phyloP scores from a whole-genome alignment of 306 rosid species.

The Castanea sativa region DNA sequence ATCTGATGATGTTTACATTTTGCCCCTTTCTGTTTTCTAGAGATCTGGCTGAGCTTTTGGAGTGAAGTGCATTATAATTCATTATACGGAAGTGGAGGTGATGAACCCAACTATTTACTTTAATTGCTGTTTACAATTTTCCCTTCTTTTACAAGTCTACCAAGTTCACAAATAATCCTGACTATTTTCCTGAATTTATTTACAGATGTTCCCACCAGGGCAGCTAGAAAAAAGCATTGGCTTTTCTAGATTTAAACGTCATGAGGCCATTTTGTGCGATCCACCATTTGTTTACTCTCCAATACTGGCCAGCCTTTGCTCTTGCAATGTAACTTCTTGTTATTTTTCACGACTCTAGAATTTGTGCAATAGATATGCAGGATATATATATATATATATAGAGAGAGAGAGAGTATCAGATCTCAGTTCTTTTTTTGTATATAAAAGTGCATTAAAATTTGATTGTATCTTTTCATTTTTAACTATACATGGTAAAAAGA shows the following conservation, averaged over 20 bases:
- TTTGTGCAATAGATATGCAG: too few relatives aligned
- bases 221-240: conserved; percentile 75
- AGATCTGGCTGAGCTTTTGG: conserved; percentile 99
- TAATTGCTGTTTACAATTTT: not conserved
- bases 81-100: conserved; percentile 72
- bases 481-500: not conserved
- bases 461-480: not conserved
- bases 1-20: not conserved
- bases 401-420: too few relatives aligned
- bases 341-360: not conserved
- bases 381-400: too few relatives aligned
- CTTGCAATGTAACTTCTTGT: not conserved
- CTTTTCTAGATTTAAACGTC: conserved; percentile 57
- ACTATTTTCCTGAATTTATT: conserved; percentile 9
- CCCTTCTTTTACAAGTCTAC: not conserved
- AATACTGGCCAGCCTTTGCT: not conserved
- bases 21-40: conserved; percentile 29
- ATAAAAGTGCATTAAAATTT: not conserved
- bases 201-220: conserved; percentile 84
- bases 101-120: conserved; percentile 6
- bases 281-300: not conserved
- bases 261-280: conserved; percentile 3
- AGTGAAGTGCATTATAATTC: conserved; percentile 99
- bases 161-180: conserved; percentile 7
- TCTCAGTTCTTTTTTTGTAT: not conserved